Evolutionary conservation across 225 moss, liverwort and hornwort species (phyloP).

Genomic region (Polytrichum commune): DNA sequence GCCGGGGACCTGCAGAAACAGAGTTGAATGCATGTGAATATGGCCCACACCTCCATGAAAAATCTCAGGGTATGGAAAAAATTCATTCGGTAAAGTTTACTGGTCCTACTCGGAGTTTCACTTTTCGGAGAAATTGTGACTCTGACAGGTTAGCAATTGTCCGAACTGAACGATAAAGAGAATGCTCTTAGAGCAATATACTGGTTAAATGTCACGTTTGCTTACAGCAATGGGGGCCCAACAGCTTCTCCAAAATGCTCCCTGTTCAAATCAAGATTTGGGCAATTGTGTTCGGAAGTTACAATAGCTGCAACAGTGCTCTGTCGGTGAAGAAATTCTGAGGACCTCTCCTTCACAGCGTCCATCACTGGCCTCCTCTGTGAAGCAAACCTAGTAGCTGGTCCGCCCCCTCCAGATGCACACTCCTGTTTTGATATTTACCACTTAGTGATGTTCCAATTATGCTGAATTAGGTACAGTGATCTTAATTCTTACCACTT

Average conservation of each 20-base stretch:
- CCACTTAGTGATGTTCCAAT: conserved; percentile 5
- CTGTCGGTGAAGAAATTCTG: conserved; percentile 28
- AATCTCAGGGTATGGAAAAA: background rate
- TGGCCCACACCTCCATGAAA: background rate
- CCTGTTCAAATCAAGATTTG: conserved; percentile 25
- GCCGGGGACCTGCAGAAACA: conserved; percentile 25
- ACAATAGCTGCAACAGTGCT: conserved; percentile 28
- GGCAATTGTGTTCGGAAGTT: conserved; percentile 20
- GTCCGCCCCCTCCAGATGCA: conserved; percentile 38
- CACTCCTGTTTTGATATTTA: conserved; percentile 26
- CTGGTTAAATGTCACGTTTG: background rate
- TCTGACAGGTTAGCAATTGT: too few species aligned
- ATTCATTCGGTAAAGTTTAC: too few species aligned
- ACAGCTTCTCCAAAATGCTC: conserved; percentile 24
- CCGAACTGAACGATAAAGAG: too few species aligned
- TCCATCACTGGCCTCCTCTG: conserved; percentile 48
- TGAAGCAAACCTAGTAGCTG: conserved; percentile 45
- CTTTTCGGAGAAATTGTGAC: too few species aligned
- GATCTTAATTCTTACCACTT: too few species aligned
- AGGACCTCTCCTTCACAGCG: conserved; percentile 24
- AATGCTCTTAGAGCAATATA: too few species aligned
- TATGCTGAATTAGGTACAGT: too few species aligned
- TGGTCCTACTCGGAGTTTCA: too few species aligned
- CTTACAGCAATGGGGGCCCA: conserved; percentile 34
- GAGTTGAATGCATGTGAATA: background rate